Evolutionary conservation across 495 filamentous ascomycete genomes (phyloP).

Genomic region (Penicillium verhagenii): DNA sequence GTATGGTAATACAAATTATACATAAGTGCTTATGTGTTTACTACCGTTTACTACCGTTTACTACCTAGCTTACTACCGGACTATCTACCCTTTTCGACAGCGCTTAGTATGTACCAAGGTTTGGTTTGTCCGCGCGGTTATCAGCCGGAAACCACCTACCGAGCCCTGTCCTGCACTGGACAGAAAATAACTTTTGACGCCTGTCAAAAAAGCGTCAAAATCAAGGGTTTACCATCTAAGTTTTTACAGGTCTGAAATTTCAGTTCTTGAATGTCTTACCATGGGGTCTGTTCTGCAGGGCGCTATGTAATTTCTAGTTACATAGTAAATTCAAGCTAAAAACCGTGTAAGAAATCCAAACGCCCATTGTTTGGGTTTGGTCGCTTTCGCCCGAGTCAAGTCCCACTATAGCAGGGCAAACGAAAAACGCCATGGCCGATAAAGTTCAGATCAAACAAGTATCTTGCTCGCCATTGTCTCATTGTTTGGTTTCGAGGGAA

Average conservation of each 20-base stretch:
- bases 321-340: background rate
- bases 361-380: background rate
- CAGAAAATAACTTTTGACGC: background rate
- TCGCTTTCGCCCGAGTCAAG: too few relatives aligned
- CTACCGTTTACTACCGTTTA: too few relatives aligned
- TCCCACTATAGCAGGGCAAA: background rate
- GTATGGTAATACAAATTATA: too few relatives aligned
- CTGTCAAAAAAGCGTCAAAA: background rate
- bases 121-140: conserved; percentile 19
- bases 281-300: too few relatives aligned
- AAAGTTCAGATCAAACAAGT: background rate
- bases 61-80: too few relatives aligned
- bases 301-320: too few relatives aligned
- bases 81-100: conserved; percentile 19
- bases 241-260: background rate
- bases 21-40: too few relatives aligned
- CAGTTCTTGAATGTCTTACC: too few relatives aligned
- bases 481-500: background rate
- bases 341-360: background rate
- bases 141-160: background rate
- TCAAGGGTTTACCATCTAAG: background rate
- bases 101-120: conserved; percentile 22
- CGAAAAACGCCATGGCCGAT: too few relatives aligned
- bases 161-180: background rate
- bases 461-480: background rate